Conservation (phyloP, 306 rosid genomes). For the Castanopsis chinensis region DNA sequence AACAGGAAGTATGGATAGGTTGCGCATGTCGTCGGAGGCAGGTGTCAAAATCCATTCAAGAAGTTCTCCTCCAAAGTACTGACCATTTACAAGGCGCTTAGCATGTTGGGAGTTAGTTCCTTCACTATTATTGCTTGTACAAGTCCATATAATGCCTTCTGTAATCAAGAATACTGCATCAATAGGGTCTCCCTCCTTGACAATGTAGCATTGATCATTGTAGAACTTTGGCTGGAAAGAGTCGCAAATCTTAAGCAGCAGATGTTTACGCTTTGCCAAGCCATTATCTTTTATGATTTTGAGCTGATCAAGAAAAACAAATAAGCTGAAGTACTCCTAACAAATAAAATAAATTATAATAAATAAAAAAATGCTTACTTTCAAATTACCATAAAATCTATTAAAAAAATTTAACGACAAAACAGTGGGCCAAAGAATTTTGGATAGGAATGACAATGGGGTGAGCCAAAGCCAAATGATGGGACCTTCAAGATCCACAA, state of each 20-base stretch:
- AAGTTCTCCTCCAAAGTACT: slow-evolving; percentile 15
- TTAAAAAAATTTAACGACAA: too few relatives aligned
- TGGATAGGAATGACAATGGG: too few relatives aligned
- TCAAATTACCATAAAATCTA: too few relatives aligned
- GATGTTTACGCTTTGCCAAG: neutral
- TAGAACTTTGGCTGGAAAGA: neutral
- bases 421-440: too few relatives aligned
- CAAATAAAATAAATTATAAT: too few relatives aligned
- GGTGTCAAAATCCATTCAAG: neutral
- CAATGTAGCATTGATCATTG: neutral
- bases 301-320: neutral
- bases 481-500: too few relatives aligned
- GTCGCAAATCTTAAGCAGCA: neutral
- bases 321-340: too few relatives aligned
- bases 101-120: neutral
- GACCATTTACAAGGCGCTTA: neutral
- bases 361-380: too few relatives aligned
- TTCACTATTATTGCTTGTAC: neutral
- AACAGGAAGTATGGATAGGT: slow-evolving; percentile 21
- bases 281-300: neutral
- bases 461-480: too few relatives aligned
- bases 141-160: neutral
- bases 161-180: neutral
- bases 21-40: too few relatives aligned
- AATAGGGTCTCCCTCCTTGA: neutral